Conservation (phyloP, 768 basidiomycete species). For the Termitomyces sp. region DNA sequence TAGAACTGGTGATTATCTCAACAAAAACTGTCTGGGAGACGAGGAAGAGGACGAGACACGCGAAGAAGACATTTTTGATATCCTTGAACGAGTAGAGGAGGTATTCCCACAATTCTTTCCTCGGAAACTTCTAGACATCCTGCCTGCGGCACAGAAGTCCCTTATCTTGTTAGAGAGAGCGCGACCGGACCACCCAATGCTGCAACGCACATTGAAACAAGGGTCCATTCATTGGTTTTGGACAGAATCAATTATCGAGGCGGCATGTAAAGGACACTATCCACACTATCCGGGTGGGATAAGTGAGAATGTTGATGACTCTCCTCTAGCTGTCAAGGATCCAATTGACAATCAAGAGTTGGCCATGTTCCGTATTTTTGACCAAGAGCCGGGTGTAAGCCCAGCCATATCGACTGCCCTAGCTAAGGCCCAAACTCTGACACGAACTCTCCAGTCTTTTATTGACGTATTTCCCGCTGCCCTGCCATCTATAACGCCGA, state of each 20-base stretch:
- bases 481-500: constrained; percentile 62
- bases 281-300: neutral
- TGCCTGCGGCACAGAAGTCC: constrained; percentile 66
- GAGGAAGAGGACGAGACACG: constrained; percentile 34
- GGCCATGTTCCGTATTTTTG: constrained; percentile 49
- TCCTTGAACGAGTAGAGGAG: constrained; percentile 28
- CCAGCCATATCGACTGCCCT: constrained; percentile 15
- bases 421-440: neutral
- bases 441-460: constrained; percentile 36
- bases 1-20: constrained; percentile 18
- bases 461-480: constrained; percentile 49
- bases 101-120: constrained; percentile 65
- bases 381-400: constrained; percentile 56
- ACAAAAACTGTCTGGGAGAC: constrained; percentile 28
- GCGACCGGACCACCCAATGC: constrained; percentile 55
- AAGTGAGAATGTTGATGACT: neutral
- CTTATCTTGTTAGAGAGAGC: constrained; percentile 59
- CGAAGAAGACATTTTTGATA: constrained; percentile 33
- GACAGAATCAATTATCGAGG: constrained; percentile 46
- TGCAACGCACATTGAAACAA: constrained; percentile 24
- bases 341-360: constrained; percentile 29
- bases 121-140: constrained; percentile 36
- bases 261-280: constrained; percentile 33
- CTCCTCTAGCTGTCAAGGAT: neutral
- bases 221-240: constrained; percentile 55